Conservation (phyloP, 768 basidiomycete species). For the Pleurotus tuber-regium region DNA sequence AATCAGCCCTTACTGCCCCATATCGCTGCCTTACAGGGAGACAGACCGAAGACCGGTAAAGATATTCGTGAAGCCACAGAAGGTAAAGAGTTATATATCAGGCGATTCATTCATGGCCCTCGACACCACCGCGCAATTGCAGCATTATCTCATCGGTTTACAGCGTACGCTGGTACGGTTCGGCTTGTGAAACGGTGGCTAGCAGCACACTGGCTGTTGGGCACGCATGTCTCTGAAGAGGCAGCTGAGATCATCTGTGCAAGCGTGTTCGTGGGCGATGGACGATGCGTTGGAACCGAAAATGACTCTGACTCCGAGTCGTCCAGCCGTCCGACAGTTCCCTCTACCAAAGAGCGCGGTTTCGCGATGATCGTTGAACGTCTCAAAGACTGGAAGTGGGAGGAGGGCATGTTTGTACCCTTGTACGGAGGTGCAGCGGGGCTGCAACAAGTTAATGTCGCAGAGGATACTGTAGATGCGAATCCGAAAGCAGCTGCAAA, state of each 20-base stretch:
- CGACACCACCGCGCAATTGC: constrained; percentile 83
- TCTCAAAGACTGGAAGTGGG: constrained; percentile 84
- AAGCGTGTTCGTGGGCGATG: constrained; percentile 65
- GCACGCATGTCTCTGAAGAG: constrained; percentile 70
- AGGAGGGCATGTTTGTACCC: constrained; percentile 69
- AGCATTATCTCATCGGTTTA: constrained; percentile 72
- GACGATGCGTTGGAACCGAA: constrained; percentile 26
- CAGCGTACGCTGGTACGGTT: constrained; percentile 81
- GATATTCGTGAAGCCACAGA: constrained; percentile 55
- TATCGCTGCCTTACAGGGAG: constrained; percentile 23
- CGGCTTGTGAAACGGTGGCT: constrained; percentile 93
- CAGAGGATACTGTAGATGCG: constrained; percentile 22
- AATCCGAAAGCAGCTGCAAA: constrained; percentile 22
- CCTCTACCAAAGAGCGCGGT: constrained; percentile 76
- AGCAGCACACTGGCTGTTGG: constrained; percentile 83
- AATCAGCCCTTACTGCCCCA: constrained; percentile 42
- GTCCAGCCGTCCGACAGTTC: constrained; percentile 40
- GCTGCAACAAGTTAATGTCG: constrained; percentile 15
- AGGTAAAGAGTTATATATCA: constrained; percentile 57
- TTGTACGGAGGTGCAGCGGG: constrained; percentile 45
- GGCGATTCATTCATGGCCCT: constrained; percentile 78
- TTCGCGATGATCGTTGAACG: constrained; percentile 74
- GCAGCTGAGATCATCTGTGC: constrained; percentile 86
- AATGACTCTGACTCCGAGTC: constrained; percentile 26
- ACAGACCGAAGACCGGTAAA: constrained; percentile 35